phyloP scores from a whole-genome alignment of 148 eudicot species.

The Salicornia ramosissima region DNA sequence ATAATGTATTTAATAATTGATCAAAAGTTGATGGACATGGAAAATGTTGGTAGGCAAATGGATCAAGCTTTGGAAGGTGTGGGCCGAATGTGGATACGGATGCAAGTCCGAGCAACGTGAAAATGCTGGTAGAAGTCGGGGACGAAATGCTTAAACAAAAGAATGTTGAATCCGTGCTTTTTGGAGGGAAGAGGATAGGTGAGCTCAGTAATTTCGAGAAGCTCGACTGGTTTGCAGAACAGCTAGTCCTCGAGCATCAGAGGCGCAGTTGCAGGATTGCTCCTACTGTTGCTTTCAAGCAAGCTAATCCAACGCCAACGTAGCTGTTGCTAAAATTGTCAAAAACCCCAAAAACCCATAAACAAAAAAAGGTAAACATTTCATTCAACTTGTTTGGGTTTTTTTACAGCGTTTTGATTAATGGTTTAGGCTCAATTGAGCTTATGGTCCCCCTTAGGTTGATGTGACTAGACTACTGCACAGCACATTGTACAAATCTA shows the following conservation, averaged over 20 bases:
- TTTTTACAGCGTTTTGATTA: neutral
- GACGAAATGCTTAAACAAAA: conserved; percentile 95
- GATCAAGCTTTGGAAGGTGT: conserved; percentile 54
- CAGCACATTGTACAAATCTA: neutral
- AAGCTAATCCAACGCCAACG: conserved; percentile 37
- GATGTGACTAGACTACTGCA: neutral
- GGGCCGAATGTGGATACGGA: conserved; percentile 64
- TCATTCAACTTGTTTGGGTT: neutral
- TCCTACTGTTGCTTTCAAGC: conserved; percentile 95
- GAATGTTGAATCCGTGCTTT: conserved; percentile 79
- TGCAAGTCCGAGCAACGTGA: conserved; percentile 73
- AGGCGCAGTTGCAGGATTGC: conserved; percentile 84
- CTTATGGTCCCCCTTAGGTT: conserved; percentile 7
- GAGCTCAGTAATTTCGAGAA: conserved; percentile 79
- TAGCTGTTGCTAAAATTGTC: conserved; percentile 17
- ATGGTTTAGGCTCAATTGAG: neutral
- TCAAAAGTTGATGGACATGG: neutral
- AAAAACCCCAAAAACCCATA: neutral
- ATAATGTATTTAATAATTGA: no score
- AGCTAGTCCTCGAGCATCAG: conserved; percentile 88
- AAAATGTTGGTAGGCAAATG: conserved; percentile 63
- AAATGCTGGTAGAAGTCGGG: conserved; percentile 51
- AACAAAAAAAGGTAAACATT: conserved; percentile 21
- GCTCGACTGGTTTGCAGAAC: conserved; percentile 88
- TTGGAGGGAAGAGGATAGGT: conserved; percentile 73